These are phyloP conservation scores for Colletotrichum salicis DNA, from an alignment of 2,329 filamentous ascomycete species.

Conservation along the genomic window DNA sequence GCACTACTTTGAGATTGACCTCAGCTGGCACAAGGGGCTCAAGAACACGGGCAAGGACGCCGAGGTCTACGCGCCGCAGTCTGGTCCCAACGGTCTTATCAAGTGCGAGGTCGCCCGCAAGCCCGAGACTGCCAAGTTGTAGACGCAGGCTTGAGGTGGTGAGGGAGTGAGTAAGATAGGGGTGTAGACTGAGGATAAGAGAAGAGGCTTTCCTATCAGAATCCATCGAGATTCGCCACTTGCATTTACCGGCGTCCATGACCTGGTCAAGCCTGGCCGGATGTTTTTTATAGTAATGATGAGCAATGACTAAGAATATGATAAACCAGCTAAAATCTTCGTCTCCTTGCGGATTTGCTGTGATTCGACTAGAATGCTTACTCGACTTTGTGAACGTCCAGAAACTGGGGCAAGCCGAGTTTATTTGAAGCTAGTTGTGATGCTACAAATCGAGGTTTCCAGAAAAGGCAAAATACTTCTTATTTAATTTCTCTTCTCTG, in stretches of 20 bases:
- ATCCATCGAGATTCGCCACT: background rate
- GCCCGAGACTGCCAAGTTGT: conserved; percentile 37
- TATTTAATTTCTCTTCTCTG: background rate
- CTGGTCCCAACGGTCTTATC: conserved; percentile 93
- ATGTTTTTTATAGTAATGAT: conserved; percentile 24
- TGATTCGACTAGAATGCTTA: background rate
- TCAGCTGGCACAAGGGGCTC: conserved; percentile 95
- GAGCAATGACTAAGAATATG: conserved; percentile 27
- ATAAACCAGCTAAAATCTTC: background rate
- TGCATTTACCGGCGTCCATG: conserved; percentile 32
- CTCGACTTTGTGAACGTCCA: too few relatives aligned
- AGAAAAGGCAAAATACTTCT: background rate
- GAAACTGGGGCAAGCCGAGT: background rate
- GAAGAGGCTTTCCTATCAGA: background rate
- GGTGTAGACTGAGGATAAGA: background rate
- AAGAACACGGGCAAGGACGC: conserved; percentile 97
- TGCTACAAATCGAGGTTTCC: background rate
- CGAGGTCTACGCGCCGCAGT: conserved; percentile 94
- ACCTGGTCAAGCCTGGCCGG: background rate
- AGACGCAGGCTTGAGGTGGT: background rate
- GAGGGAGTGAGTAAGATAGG: background rate
- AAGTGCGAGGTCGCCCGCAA: conserved; percentile 84
- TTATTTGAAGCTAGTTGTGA: background rate
- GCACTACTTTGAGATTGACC: conserved; percentile 97
- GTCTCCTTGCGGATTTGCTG: background rate